Percentiles rank a stretch among this genome's conserved stretches.
Conservation (phyloP, 2,329 filamentous ascomycete species). For the Lasiodiplodia citricola region DNA sequence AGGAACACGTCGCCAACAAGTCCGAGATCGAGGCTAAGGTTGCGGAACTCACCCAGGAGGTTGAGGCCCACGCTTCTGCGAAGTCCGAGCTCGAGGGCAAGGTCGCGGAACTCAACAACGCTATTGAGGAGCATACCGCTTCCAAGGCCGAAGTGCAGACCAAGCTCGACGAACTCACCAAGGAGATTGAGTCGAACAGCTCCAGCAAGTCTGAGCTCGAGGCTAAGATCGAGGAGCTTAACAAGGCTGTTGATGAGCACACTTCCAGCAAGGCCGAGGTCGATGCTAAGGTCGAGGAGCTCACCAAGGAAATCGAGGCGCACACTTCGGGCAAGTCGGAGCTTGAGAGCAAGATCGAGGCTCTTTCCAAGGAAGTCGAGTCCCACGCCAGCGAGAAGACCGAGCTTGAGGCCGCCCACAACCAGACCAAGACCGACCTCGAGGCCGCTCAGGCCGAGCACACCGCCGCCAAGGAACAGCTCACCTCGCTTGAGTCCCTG, state of each 20-base stretch:
- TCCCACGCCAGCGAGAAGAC: conserved; percentile 16
- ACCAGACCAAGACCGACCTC: conserved; percentile 20
- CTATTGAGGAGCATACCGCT: conserved; percentile 18
- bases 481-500: conserved; percentile 20
- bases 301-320: conserved; percentile 23
- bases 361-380: conserved; percentile 18
- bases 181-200: conserved; percentile 21
- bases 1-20: conserved; percentile 21
- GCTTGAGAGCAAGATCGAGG: conserved; percentile 25
- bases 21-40: conserved; percentile 28
- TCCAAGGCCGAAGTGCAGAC: conserved; percentile 18
- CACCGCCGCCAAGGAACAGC: conserved; percentile 20
- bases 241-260: conserved; percentile 8
- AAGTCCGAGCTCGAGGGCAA: conserved; percentile 27
- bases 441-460: conserved; percentile 25
- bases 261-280: conserved; percentile 22
- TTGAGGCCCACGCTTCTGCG: conserved; percentile 11
- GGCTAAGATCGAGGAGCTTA: conserved; percentile 21
- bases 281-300: conserved; percentile 9
- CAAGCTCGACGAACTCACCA: conserved; percentile 19
- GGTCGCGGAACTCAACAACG: conserved; percentile 27
- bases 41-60: conserved; percentile 17
- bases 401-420: conserved; percentile 18
- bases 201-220: conserved; percentile 25
- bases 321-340: conserved; percentile 23